These are phyloP conservation scores for Zelopaecilomyces penicillatus DNA, from an alignment of 2,329 filamentous ascomycete species.

Conservation along the genomic window DNA sequence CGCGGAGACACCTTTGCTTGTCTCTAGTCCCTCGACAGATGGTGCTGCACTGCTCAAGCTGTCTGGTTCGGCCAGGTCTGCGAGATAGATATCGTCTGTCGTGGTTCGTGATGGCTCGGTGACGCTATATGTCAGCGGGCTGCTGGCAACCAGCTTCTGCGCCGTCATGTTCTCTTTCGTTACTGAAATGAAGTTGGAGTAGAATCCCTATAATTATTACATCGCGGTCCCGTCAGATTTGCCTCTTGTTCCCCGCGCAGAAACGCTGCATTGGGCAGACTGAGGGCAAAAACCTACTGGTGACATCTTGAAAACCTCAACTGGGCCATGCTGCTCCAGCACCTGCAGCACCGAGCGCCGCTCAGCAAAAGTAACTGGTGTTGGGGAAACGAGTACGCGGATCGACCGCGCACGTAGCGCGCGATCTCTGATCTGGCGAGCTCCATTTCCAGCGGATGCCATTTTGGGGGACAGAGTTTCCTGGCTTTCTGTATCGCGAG, in stretches of 20 bases:
- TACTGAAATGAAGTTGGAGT: slow-evolving; percentile 42
- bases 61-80: slow-evolving; percentile 19
- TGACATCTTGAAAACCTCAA: slow-evolving; percentile 43
- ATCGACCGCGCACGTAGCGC: slow-evolving; percentile 30
- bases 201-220: slow-evolving; percentile 30
- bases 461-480: slow-evolving; percentile 1
- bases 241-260: background rate
- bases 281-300: slow-evolving; percentile 10
- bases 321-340: slow-evolving; percentile 39
- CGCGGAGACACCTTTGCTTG: background rate
- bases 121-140: slow-evolving; percentile 40
- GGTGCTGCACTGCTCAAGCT: slow-evolving; percentile 7
- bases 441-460: slow-evolving; percentile 8
- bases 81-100: slow-evolving; percentile 21
- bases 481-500: too few relatives aligned
- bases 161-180: slow-evolving; percentile 33
- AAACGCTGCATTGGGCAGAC: background rate
- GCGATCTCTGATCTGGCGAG: slow-evolving; percentile 6
- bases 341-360: slow-evolving; percentile 46
- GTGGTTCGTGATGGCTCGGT: slow-evolving; percentile 19
- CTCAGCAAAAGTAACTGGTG: slow-evolving; percentile 44
- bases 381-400: slow-evolving; percentile 42
- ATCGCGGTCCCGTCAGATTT: background rate
- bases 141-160: slow-evolving; percentile 29
- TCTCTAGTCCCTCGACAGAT: slow-evolving; percentile 2